Evolutionary conservation across 192 early-diverging fungal genomes (phyloP).

Genomic region (Coemansia sp.): DNA sequence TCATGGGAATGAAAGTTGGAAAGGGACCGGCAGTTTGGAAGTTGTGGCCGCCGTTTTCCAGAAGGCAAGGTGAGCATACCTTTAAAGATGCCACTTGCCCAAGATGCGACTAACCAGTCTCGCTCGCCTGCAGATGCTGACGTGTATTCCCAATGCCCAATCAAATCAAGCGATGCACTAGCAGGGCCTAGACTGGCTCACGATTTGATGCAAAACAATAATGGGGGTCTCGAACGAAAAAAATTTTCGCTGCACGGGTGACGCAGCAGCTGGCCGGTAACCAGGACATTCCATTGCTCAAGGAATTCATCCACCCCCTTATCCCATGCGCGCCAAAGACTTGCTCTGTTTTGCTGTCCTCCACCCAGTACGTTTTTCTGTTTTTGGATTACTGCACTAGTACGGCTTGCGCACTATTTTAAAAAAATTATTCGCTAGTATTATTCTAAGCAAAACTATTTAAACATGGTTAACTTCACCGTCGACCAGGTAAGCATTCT

Average conservation of each 20-base stretch:
- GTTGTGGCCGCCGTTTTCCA: not conserved
- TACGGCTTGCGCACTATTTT: slow-evolving; percentile 11
- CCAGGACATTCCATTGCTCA: not conserved
- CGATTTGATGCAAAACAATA: slow-evolving; percentile 5
- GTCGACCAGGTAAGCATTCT: slow-evolving; percentile 54
- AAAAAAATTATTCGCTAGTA: slow-evolving; percentile 13
- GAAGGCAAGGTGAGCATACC: not conserved
- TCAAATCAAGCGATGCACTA: not conserved
- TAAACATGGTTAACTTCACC: slow-evolving; percentile 59
- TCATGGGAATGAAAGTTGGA: not conserved
- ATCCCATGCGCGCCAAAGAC: not conserved
- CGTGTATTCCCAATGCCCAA: not conserved
- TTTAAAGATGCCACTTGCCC: not conserved
- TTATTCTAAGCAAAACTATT: slow-evolving; percentile 27
- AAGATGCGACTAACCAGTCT: not conserved
- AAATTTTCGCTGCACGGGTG: slow-evolving; percentile 13
- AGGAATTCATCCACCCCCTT: not conserved
- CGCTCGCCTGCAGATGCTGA: not conserved
- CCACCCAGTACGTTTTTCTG: slow-evolving; percentile 5
- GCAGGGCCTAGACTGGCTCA: not conserved
- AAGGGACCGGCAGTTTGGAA: not conserved
- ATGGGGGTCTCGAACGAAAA: slow-evolving; percentile 2
- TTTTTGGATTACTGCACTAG: slow-evolving; percentile 19
- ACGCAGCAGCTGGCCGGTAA: not conserved
- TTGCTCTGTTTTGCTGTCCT: slow-evolving; percentile 6